Evolutionary conservation across 2,329 filamentous ascomycete species (phyloP).

Genomic region (Clonostachys rosea): DNA sequence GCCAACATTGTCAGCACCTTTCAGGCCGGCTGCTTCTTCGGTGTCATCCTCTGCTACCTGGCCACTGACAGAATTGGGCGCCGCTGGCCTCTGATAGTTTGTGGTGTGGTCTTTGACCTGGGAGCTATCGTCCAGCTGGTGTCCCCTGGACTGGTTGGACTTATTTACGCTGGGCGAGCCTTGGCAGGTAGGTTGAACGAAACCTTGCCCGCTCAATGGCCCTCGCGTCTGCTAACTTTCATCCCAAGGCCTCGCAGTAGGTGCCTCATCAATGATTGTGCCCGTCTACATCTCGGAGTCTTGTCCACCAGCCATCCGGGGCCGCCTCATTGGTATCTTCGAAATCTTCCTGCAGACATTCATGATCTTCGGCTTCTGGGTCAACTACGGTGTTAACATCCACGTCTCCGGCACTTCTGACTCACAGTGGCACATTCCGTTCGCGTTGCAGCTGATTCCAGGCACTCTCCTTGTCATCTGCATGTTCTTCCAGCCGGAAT

Average conservation of each 20-base stretch:
- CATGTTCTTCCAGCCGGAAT: conserved; percentile 21
- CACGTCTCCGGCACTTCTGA: conserved; percentile 7
- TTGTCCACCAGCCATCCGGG: conserved; percentile 45
- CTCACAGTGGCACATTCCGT: conserved; percentile 35
- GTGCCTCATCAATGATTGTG: conserved; percentile 43
- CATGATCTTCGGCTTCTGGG: conserved; percentile 42
- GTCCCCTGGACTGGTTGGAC: conserved; percentile 31
- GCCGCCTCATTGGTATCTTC: conserved; percentile 43
- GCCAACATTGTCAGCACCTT: conserved; percentile 37
- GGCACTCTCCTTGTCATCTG: conserved; percentile 16
- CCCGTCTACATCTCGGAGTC: conserved; percentile 56
- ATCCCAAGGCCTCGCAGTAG: conserved; percentile 38
- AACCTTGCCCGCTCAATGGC: no score
- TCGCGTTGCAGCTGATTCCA: conserved; percentile 15
- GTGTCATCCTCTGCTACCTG: conserved; percentile 46
- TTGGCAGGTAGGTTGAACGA: conserved; percentile 12
- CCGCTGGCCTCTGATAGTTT: conserved; percentile 43
- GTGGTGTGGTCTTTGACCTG: conserved; percentile 39
- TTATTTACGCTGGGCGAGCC: conserved; percentile 52
- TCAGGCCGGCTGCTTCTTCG: conserved; percentile 51
- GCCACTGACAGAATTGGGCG: conserved; percentile 53
- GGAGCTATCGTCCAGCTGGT: conserved; percentile 47
- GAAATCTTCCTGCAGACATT: conserved; percentile 46
- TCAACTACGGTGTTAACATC: conserved; percentile 12
- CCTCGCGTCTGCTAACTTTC: conserved; percentile 16